Conservation (phyloP, 2,329 filamentous ascomycete species). For the Beauveria varroae region DNA sequence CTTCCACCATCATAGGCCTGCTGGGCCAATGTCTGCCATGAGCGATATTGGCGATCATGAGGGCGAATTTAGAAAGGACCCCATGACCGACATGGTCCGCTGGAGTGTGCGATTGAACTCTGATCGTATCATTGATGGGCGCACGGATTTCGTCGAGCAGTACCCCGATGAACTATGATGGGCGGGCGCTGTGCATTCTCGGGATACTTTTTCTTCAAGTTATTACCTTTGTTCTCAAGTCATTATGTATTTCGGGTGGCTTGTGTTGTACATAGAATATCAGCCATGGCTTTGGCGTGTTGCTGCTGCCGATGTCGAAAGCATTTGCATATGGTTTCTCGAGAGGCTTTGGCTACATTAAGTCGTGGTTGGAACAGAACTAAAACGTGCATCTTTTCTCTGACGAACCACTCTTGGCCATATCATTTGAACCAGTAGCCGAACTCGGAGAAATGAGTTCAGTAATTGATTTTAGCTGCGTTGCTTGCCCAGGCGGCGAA, state of each 20-base stretch:
- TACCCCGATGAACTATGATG: neutral
- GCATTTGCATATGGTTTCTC: too few relatives aligned
- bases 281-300: too few relatives aligned
- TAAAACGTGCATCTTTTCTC: too few relatives aligned
- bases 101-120: conserved; percentile 35
- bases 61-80: conserved; percentile 21
- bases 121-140: conserved; percentile 27
- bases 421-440: too few relatives aligned
- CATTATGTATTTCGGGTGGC: neutral
- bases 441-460: too few relatives aligned
- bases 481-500: neutral
- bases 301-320: too few relatives aligned
- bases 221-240: neutral
- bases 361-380: too few relatives aligned
- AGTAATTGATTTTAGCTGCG: neutral
- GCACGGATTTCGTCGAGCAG: conserved; percentile 21
- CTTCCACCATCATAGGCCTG: conserved; percentile 37
- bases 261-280: neutral
- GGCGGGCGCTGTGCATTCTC: neutral
- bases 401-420: too few relatives aligned
- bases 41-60: conserved; percentile 32
- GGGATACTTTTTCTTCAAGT: neutral
- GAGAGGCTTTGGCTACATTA: too few relatives aligned
- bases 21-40: conserved; percentile 25
- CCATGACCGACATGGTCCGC: conserved; percentile 28